A percentile compares a stretch with the other conserved stretches of the same genome.
phyloP scores from a whole-genome alignment of 768 basidiomycete genomes.

The Pisolithus orientalis region DNA sequence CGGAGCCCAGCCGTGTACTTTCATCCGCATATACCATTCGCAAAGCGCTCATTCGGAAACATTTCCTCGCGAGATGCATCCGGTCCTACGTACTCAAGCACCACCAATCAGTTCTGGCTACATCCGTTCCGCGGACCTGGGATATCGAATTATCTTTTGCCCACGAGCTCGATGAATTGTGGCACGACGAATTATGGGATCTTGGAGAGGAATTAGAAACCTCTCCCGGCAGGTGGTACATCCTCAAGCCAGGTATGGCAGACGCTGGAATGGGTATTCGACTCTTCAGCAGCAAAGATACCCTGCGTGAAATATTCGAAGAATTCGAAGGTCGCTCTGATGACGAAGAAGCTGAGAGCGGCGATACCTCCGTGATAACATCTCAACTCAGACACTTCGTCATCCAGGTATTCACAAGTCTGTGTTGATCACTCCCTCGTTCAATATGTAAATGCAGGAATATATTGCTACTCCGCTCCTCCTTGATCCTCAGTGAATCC shows the following conservation, averaged over 20 bases:
- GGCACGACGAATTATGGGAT: conserved; percentile 91
- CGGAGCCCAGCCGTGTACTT: conserved; percentile 44
- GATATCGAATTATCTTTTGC: conserved; percentile 82
- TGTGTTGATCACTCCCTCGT: conserved; percentile 2
- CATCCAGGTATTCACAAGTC: conserved; percentile 60
- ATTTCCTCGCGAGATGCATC: conserved; percentile 76
- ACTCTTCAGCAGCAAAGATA: conserved; percentile 73
- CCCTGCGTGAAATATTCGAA: conserved; percentile 69
- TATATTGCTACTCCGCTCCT: conserved; percentile 77
- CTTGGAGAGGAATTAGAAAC: conserved; percentile 58
- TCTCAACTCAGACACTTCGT: conserved; percentile 95
- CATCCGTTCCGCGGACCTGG: conserved; percentile 67
- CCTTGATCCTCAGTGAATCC: conserved; percentile 57
- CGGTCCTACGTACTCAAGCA: conserved; percentile 69
- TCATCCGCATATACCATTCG: conserved; percentile 85
- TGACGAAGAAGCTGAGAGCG: conserved; percentile 36
- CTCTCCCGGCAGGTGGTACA: conserved; percentile 65
- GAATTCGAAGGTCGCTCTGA: conserved; percentile 64
- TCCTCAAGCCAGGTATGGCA: conserved; percentile 96
- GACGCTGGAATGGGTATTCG: conserved; percentile 94
- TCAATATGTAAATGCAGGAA: conserved; percentile 47
- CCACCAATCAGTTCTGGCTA: conserved; percentile 47
- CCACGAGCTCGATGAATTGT: conserved; percentile 92
- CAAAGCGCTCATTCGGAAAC: conserved; percentile 92
- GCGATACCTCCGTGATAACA: conserved; percentile 56